These are phyloP conservation scores for Triticum monococcum DNA, from an alignment of 176 grass and related monocot species.

Conservation along the genomic window DNA sequence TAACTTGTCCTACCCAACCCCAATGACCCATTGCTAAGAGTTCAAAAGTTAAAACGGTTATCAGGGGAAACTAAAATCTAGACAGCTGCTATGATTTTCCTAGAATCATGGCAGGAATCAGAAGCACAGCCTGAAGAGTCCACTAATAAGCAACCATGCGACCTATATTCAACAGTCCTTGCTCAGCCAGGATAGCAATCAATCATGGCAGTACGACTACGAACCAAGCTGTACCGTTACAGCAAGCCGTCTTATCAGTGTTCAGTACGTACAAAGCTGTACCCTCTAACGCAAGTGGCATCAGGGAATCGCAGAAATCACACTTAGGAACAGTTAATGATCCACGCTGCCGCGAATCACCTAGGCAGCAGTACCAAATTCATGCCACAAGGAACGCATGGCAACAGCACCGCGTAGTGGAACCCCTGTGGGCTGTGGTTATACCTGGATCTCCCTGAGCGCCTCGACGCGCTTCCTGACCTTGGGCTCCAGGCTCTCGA, in stretches of 20 bases:
- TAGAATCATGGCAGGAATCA: background rate
- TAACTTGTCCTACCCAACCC: background rate
- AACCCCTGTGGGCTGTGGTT: background rate
- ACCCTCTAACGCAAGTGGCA: background rate
- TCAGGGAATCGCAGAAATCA: background rate
- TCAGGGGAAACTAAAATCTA: background rate
- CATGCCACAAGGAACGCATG: background rate
- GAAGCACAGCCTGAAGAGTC: background rate
- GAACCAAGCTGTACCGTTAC: background rate
- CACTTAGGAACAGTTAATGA: background rate
- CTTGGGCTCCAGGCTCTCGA: constrained; percentile 68
- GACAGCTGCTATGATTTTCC: background rate
- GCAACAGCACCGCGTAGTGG: no score
- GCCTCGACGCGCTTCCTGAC: constrained; percentile 85
- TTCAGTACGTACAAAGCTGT: background rate
- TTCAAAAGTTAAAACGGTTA: background rate
- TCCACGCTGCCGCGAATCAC: background rate
- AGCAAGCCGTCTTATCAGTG: background rate
- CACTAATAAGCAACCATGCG: background rate
- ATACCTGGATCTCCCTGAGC: constrained; percentile 81
- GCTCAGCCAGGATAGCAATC: background rate
- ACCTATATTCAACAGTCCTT: background rate
- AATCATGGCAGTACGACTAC: background rate
- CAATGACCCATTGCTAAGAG: background rate
- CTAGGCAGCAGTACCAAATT: background rate